Percentiles rank a stretch among this genome's conserved stretches.
Conservation (phyloP, 1,139 yeast genomes). For the Insectozyma bohioensis region DNA sequence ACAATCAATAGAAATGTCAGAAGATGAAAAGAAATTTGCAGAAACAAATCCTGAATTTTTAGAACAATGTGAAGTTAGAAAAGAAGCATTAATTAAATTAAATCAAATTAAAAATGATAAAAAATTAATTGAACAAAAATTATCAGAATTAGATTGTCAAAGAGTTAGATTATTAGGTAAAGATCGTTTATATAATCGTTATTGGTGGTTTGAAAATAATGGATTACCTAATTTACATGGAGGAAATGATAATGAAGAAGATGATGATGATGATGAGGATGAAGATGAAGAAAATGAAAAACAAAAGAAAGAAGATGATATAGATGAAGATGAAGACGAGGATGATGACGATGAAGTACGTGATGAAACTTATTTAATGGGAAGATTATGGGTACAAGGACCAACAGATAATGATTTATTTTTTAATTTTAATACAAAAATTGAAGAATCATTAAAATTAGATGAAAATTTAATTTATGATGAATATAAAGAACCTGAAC, state of each 20-base stretch:
- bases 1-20: conserved; percentile 43
- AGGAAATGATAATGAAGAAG: conserved; percentile 36
- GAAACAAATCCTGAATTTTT: conserved; percentile 47
- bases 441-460: conserved; percentile 8
- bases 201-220: conserved; percentile 93
- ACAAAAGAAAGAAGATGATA: conserved; percentile 33
- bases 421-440: conserved; percentile 17
- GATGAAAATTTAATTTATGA: conserved; percentile 3
- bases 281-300: conserved; percentile 24
- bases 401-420: conserved; percentile 67
- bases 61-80: conserved; percentile 43
- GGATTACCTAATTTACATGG: conserved; percentile 69
- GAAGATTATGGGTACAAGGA: conserved; percentile 92
- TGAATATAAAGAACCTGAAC: not conserved
- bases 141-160: conserved; percentile 73
- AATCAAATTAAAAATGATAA: conserved; percentile 48
- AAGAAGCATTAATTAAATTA: conserved; percentile 38
- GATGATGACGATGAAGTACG: conserved; percentile 40
- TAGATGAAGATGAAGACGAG: conserved; percentile 34
- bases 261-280: conserved; percentile 32
- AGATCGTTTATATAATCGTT: conserved; percentile 80
- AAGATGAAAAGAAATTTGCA: conserved; percentile 50
- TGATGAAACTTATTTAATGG: conserved; percentile 75
- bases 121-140: conserved; percentile 51
- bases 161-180: conserved; percentile 76